These are phyloP conservation scores for Echria macrotheca DNA, from an alignment of 495 filamentous ascomycete genomes.

Conservation along the genomic window DNA sequence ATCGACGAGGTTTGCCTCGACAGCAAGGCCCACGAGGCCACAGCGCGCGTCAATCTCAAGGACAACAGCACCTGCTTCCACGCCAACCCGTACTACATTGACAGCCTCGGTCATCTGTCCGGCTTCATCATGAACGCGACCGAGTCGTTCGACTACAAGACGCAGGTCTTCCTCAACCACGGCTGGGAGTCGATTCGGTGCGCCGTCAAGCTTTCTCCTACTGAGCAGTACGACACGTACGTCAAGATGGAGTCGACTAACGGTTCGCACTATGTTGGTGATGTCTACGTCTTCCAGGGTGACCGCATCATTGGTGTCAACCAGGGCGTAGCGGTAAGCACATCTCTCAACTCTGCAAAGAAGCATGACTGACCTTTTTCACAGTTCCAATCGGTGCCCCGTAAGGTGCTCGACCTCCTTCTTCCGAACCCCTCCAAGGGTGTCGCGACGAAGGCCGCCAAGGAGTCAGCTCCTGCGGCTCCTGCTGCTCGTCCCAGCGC, in stretches of 20 bases:
- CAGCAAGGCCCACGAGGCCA: slow-evolving; percentile 65
- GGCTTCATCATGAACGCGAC: slow-evolving; percentile 80
- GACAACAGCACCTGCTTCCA: slow-evolving; percentile 59
- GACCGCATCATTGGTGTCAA: slow-evolving; percentile 52
- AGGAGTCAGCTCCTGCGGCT: too few species aligned
- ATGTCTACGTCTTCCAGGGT: slow-evolving; percentile 62
- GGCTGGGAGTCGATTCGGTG: slow-evolving; percentile 77
- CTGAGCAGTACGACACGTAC: slow-evolving; percentile 65
- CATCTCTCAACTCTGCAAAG: too few species aligned
- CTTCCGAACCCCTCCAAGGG: too few species aligned
- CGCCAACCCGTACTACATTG: slow-evolving; percentile 70
- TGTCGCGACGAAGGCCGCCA: too few species aligned
- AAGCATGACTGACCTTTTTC: too few species aligned
- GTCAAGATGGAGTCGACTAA: slow-evolving; percentile 60
- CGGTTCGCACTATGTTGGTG: slow-evolving; percentile 47
- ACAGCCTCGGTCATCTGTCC: slow-evolving; percentile 60
- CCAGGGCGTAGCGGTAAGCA: slow-evolving; percentile 46
- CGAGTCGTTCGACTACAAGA: slow-evolving; percentile 62
- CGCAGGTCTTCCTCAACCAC: slow-evolving; percentile 70
- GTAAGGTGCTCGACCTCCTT: slow-evolving; percentile 59
- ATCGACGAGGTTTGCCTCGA: slow-evolving; percentile 75
- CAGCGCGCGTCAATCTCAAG: slow-evolving; percentile 62
- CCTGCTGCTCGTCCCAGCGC: too few species aligned
- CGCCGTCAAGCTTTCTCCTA: slow-evolving; percentile 54
- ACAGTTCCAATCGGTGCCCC: slow-evolving; percentile 63